Evolutionary conservation across 2,329 filamentous ascomycete genomes (phyloP), one percentile per base, ranked within the genome.

Genomic region (Claviceps sp.): DNA sequence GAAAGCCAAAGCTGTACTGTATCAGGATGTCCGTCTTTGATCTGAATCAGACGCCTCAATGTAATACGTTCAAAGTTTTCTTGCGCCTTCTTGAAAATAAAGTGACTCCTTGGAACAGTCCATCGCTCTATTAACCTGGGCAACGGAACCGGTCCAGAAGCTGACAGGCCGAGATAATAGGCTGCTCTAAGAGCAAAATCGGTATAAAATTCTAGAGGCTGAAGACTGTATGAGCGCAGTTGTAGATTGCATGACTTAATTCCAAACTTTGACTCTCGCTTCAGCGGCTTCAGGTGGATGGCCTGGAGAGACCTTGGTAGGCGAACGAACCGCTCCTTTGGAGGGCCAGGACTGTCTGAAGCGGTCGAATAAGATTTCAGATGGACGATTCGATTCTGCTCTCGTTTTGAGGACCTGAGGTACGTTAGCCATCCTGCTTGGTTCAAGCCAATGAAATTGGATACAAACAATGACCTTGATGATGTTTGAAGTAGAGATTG

Each of bases 41-140:
- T 93, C 69, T 95, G 89, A 50, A 98, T 89, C 61, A 96, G 68
- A 14, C 93, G 76, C 51, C 90, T 80, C 61, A 90, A 70, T 1
- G 93, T 98, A 55, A 93, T 84, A 51, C 93, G 79, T 72, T 97
- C 91, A 63, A 95, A 98, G 69, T 98, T 98, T 72, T 98, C 93
- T 70, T 98, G 90, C 40, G 82, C 85, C 72, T 98, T 98, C 72
- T 97, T 98, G 75, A 88, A 87, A 58, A 96, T 88, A 73, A 98
- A 98, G 67, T 87, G 86, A 63, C 81, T 81, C 62, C 82, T 80
- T 9, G 89, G 88, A 2, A 97, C 89, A 1, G 93, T 97, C 93
- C 93, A 98, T 61, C 90, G 81, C 73, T 98, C 88, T 16, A 80
- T 86, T 57, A 91, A 88, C 53, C 85, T 82, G 1, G 93, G 93